phyloP scores from a whole-genome alignment of 805 yeast genomes.

The Candida manassasensis region DNA sequence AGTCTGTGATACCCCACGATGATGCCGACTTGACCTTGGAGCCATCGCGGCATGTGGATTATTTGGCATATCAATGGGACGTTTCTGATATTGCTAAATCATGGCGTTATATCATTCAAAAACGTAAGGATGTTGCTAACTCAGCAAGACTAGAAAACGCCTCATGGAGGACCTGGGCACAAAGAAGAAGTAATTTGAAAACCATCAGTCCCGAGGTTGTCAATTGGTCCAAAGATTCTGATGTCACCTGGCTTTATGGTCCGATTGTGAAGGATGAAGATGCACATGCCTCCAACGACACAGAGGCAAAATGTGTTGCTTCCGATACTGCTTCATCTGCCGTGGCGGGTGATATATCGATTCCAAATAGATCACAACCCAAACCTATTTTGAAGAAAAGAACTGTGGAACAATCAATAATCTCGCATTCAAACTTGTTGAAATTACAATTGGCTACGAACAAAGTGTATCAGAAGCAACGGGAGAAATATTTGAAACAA shows the following conservation, averaged over 20 bases:
- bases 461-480: conserved; percentile 27
- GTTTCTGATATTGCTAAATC: conserved; percentile 89
- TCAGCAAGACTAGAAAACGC: conserved; percentile 49
- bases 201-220: conserved; percentile 89
- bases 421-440: conserved; percentile 50
- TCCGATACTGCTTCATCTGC: conserved; percentile 35
- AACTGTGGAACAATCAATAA: conserved; percentile 76
- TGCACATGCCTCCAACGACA: conserved; percentile 6
- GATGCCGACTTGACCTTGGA: conserved; percentile 76
- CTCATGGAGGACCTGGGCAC: conserved; percentile 95
- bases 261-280: conserved; percentile 58
- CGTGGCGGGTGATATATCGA: conserved; percentile 43
- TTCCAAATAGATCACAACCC: conserved; percentile 36
- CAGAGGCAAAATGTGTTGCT: conserved; percentile 8
- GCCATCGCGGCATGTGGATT: conserved; percentile 90
- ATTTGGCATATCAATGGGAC: conserved; percentile 93
- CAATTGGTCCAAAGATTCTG: conserved; percentile 96
- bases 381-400: conserved; percentile 89
- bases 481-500: conserved; percentile 18
- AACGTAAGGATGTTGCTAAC: conserved; percentile 76
- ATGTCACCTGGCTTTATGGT: conserved; percentile 97
- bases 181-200: conserved; percentile 56
- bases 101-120: conserved; percentile 87
- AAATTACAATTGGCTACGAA: conserved; percentile 39
- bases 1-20: conserved; percentile 57